phyloP scores from a whole-genome alignment of 1,139 yeast species.

The Arxiozyma heterogenica region DNA sequence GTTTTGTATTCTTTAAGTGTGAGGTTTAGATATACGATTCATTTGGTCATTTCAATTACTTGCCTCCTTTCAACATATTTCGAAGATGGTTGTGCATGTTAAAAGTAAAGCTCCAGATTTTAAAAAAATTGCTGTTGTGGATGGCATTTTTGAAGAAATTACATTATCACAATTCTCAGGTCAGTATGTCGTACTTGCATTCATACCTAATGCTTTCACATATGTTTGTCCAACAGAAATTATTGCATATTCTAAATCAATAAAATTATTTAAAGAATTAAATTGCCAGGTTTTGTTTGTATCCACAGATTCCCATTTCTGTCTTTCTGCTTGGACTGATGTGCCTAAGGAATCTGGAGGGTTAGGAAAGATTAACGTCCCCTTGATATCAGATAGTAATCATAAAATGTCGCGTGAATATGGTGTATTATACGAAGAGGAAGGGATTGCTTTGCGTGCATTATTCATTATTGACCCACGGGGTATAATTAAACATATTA shows the following conservation, averaged over 20 bases:
- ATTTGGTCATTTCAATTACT: not conserved
- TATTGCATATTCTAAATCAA: slow-evolving; percentile 95
- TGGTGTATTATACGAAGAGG: slow-evolving; percentile 94
- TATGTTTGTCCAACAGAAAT: slow-evolving; percentile 98
- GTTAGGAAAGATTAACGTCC: slow-evolving; percentile 87
- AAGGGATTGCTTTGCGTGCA: slow-evolving; percentile 95
- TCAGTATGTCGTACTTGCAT: slow-evolving; percentile 93
- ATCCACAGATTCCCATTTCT: slow-evolving; percentile 96
- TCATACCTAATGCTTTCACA: slow-evolving; percentile 97
- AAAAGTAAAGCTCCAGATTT: slow-evolving; percentile 94
- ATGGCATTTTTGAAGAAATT: slow-evolving; percentile 91
- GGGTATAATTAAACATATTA: slow-evolving; percentile 88
- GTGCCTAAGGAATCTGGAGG: slow-evolving; percentile 96
- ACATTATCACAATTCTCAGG: slow-evolving; percentile 92
- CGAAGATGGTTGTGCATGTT: slow-evolving; percentile 73
- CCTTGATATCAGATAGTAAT: slow-evolving; percentile 93
- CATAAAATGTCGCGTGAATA: slow-evolving; percentile 88
- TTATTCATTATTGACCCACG: slow-evolving; percentile 94
- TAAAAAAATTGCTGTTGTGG: slow-evolving; percentile 93
- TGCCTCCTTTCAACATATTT: not conserved
- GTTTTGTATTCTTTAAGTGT: not conserved
- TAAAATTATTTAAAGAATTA: slow-evolving; percentile 76
- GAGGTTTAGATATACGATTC: not conserved
- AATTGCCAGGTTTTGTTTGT: slow-evolving; percentile 88
- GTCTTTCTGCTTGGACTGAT: slow-evolving; percentile 96